Percentiles rank a stretch among this genome's conserved stretches.
Conservation (phyloP, 305 asterid species). For the Salvia sclarea region DNA sequence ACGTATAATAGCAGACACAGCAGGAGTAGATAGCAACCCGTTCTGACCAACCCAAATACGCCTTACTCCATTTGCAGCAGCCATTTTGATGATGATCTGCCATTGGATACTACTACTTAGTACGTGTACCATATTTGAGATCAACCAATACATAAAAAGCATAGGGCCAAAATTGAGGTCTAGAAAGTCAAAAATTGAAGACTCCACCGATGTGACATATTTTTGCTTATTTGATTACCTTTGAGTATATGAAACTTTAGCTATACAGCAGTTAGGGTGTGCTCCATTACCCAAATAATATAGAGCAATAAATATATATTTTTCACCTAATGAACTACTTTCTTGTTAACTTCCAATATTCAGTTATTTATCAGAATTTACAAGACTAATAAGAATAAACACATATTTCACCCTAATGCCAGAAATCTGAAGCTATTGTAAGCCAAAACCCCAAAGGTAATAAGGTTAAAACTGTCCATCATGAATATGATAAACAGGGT, state of each 20-base stretch:
- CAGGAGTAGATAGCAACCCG: conserved; percentile 90
- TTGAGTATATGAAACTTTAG: background rate
- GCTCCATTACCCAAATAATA: conserved; percentile 7
- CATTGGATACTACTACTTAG: conserved; percentile 23
- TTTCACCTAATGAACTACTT: conserved; percentile 4
- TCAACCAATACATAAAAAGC: conserved; percentile 21
- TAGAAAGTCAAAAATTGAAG: conserved; percentile 4
- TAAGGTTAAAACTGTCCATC: background rate
- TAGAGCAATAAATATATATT: background rate
- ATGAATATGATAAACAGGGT: background rate
- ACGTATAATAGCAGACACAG: conserved; percentile 87
- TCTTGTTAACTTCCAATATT: background rate
- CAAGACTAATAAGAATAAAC: background rate
- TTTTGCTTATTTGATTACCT: background rate
- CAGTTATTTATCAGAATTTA: background rate
- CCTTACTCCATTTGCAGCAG: conserved; percentile 95
- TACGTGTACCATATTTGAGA: conserved; percentile 15
- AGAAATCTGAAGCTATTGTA: background rate
- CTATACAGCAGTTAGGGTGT: background rate
- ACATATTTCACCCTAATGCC: background rate
- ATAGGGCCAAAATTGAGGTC: conserved; percentile 1
- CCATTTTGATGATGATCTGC: conserved; percentile 92
- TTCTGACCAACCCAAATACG: conserved; percentile 97
- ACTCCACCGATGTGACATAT: background rate
- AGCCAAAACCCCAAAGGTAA: background rate